Percentiles rank a stretch among this genome's conserved stretches.
phyloP scores from a whole-genome alignment of 805 yeast genomes.

The Ogataea pignaliae region DNA sequence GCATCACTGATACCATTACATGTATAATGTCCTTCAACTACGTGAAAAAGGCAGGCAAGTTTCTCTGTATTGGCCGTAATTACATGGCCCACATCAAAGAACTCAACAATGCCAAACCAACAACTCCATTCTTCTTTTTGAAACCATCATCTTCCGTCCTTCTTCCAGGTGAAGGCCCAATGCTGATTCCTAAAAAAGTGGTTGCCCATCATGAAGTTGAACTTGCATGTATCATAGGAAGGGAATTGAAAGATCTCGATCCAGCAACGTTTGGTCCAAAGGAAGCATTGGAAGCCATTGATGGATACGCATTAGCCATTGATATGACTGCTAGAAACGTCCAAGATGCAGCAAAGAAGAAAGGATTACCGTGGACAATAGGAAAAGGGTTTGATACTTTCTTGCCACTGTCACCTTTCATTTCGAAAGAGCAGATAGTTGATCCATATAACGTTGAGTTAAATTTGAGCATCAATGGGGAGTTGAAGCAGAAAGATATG shows the following conservation, averaged over 20 bases:
- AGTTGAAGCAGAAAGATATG: conserved; percentile 63
- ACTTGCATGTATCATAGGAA: conserved; percentile 71
- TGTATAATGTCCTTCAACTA: conserved; percentile 43
- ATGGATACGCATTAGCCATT: conserved; percentile 83
- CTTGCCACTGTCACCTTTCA: conserved; percentile 74
- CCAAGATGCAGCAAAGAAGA: conserved; percentile 89
- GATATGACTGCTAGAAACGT: conserved; percentile 96
- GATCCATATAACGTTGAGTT: conserved; percentile 71
- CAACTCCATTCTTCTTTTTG: conserved; percentile 86
- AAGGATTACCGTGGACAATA: conserved; percentile 95
- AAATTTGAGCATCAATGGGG: conserved; percentile 65
- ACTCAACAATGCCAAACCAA: conserved; percentile 74
- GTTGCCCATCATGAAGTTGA: conserved; percentile 91
- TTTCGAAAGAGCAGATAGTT: conserved; percentile 60
- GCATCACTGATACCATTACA: too few relatives aligned
- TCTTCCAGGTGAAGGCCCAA: conserved; percentile 64
- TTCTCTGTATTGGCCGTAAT: conserved; percentile 94
- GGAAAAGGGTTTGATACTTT: conserved; percentile 97
- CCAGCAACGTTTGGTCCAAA: conserved; percentile 50
- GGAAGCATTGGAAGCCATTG: conserved; percentile 74
- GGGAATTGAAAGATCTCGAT: conserved; percentile 56
- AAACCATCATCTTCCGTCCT: conserved; percentile 84
- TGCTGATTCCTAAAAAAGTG: conserved; percentile 77
- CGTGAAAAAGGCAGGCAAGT: conserved; percentile 63
- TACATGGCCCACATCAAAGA: conserved; percentile 96